Percentiles rank a stretch among this genome's conserved stretches.
These are phyloP conservation scores for Patellaria atrata DNA, from an alignment of 495 filamentous ascomycete genomes.

Conservation along the genomic window DNA sequence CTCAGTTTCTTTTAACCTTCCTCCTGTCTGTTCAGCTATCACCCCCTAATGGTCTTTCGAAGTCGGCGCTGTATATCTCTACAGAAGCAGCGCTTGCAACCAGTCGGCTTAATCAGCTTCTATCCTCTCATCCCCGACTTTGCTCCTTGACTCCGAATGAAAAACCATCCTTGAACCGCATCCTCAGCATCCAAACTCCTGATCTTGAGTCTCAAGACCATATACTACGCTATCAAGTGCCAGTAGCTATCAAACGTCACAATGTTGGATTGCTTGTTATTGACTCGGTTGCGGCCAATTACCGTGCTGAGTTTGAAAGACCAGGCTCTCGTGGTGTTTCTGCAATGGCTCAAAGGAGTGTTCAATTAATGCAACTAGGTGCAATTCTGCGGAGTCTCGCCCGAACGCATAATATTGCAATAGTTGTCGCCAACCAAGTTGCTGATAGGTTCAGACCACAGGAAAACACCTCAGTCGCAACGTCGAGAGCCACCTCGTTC, in stretches of 20 bases:
- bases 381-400: conserved; percentile 61
- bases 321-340: conserved; percentile 19
- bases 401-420: conserved; percentile 52
- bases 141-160: conserved; percentile 28
- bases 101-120: conserved; percentile 61
- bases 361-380: conserved; percentile 64
- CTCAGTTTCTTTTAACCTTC: conserved; percentile 77
- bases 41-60: conserved; percentile 50
- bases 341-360: conserved; percentile 44
- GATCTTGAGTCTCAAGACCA: conserved; percentile 94
- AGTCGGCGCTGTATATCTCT: conserved; percentile 77
- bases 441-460: conserved; percentile 55
- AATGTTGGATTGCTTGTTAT: conserved; percentile 68
- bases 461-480: conserved; percentile 3
- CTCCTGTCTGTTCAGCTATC: conserved; percentile 72
- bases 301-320: conserved; percentile 71
- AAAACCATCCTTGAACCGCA: conserved; percentile 48
- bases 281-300: conserved; percentile 89
- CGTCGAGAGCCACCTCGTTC: conserved; percentile 9
- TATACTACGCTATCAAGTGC: conserved; percentile 81
- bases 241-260: conserved; percentile 61
- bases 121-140: conserved; percentile 50
- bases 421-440: conserved; percentile 95
- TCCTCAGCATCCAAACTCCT: conserved; percentile 69
- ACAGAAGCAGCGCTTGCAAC: conserved; percentile 81